Base-by-base conservation (phyloP, 148 eudicot genomes). In the Vaccinium vitisidaea region DNA sequence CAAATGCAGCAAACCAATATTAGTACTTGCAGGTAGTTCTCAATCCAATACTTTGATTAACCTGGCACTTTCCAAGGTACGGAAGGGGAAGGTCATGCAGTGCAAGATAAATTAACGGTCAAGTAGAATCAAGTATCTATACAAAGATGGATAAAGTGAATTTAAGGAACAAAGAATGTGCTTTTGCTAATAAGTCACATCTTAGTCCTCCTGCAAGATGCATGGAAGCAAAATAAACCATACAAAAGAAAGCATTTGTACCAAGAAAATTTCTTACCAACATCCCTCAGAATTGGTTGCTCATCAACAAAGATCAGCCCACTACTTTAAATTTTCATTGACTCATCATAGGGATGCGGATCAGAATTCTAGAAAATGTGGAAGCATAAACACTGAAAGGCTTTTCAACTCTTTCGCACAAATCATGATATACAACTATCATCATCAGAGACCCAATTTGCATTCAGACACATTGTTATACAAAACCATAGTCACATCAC, bases 231-330 rank as follows among this genome's bases (percentile, higher is more conserved):
- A 10, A 8, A 50, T 6, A 8, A 1, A 50, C 1, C 53, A 50
- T 10, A 10, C 1, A 50, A 50, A 50, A 9, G 11, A 50, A 50
- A 50, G 11, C 70, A 4, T 43, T 43, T 43, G 46, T 43, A 43
- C 46, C 46, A 43, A 43, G 46, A 43, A 5, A 43, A 43, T 5
- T 65, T 65, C 71, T 23, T 65, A 10, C 71, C 71, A 30, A 27
- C 18, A 69, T 30, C 74, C 74, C 74, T 69, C 74, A 69, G 74
- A 69, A 69, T 30, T 27, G 39, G 74, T 69, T 12, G 39, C 74
- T 69, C 74, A 69, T 69, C 74, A 69, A 69, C 36, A 69, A 27
- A 69, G 74, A 69, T 69, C 74, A 69, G 74, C 39, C 74, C 74
- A 69, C 74, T 69, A 69, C 74, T 69, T 69, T 69, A 27, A 69